phyloP scores from a whole-genome alignment of 768 basidiomycete species.

The Suillus hirtellus region DNA sequence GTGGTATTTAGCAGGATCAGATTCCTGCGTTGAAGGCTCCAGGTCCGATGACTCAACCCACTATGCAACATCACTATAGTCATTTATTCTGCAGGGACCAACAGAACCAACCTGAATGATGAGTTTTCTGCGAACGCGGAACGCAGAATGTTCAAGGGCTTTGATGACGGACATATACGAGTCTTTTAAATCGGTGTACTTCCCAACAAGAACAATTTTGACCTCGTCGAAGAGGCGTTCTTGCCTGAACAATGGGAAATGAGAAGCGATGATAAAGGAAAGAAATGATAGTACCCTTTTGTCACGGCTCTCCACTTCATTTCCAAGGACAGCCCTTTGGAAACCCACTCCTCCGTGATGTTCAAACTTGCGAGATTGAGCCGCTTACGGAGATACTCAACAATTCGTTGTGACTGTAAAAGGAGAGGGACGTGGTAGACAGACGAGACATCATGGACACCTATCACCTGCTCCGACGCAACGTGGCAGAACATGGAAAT shows the following conservation, averaged over 20 bases:
- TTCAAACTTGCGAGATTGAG: constrained; percentile 67
- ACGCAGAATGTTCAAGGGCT: constrained; percentile 94
- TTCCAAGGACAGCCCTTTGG: constrained; percentile 65
- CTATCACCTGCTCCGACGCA: constrained; percentile 82
- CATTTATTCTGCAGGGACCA: constrained; percentile 12
- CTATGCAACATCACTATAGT: constrained; percentile 37
- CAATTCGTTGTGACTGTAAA: constrained; percentile 88
- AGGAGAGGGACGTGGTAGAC: constrained; percentile 97
- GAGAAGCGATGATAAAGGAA: background rate
- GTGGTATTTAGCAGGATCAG: constrained; percentile 85
- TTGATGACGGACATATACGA: constrained; percentile 99
- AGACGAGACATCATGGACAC: constrained; percentile 93
- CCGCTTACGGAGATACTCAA: constrained; percentile 78
- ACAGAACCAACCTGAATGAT: constrained; percentile 62
- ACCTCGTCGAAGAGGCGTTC: constrained; percentile 91
- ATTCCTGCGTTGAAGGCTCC: constrained; percentile 77
- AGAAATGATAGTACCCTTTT: constrained; percentile 50
- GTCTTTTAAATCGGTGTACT: constrained; percentile 96
- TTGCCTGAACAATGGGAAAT: constrained; percentile 54
- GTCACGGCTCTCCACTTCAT: constrained; percentile 84
- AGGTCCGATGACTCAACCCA: constrained; percentile 97
- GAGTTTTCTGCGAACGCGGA: constrained; percentile 86
- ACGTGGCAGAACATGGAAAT: constrained; percentile 99
- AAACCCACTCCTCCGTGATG: constrained; percentile 55
- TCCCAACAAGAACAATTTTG: constrained; percentile 89